These are phyloP conservation scores for Mycena citricolor DNA, from an alignment of 1,284 basidiomycete species.

Conservation along the genomic window DNA sequence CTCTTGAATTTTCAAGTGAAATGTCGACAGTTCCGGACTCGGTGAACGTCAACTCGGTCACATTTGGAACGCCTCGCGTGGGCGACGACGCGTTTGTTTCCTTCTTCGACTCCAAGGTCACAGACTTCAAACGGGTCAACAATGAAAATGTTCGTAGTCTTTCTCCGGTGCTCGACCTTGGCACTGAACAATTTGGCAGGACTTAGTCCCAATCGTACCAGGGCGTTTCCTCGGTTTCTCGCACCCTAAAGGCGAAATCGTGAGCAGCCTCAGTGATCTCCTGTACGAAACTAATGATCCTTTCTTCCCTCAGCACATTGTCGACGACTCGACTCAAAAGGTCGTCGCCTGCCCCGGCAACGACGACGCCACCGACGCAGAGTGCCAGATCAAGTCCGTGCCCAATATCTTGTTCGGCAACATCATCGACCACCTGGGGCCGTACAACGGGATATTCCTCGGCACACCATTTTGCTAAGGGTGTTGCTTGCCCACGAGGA, in stretches of 20 bases:
- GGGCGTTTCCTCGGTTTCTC: conserved; percentile 34
- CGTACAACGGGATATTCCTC: conserved; percentile 10
- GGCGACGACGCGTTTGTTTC: conserved; percentile 26
- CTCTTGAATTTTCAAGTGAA: conserved; percentile 37
- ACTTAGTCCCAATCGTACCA: conserved; percentile 41
- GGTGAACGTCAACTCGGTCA: conserved; percentile 34
- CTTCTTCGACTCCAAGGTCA: conserved; percentile 28
- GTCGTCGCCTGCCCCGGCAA: conserved; percentile 33
- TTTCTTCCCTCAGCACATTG: conserved; percentile 17
- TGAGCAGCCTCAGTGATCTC: too few species aligned
- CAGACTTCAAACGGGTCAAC: conserved; percentile 36
- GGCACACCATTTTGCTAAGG: conserved; percentile 13
- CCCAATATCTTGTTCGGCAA: conserved; percentile 10
- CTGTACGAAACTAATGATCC: background rate
- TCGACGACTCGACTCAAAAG: conserved; percentile 20
- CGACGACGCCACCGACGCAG: conserved; percentile 5
- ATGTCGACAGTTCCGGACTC: conserved; percentile 35
- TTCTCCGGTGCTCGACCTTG: background rate
- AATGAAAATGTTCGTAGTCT: conserved; percentile 24
- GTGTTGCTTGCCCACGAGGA: too few species aligned
- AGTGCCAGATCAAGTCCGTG: conserved; percentile 21
- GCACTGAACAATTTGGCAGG: conserved; percentile 20
- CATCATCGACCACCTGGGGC: conserved; percentile 15
- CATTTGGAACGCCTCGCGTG: conserved; percentile 39
- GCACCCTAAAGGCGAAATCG: conserved; percentile 38